Evolutionary conservation across 441 rosid genomes (phyloP).

Genomic region (Arabidopsis lyrata): DNA sequence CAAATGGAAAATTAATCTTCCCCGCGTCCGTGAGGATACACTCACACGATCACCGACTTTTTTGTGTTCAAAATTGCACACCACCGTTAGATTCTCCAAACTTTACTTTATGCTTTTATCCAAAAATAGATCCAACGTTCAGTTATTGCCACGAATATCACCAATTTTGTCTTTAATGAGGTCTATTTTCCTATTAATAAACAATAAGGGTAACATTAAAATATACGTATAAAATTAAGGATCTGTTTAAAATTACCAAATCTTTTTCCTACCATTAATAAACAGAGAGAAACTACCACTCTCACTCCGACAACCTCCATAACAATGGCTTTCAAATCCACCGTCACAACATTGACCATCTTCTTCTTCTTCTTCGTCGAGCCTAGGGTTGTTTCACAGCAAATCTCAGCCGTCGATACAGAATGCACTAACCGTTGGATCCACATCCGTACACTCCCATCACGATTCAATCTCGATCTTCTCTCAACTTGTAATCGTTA

Average conservation of each 20-base stretch:
- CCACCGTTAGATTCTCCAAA: too few species aligned
- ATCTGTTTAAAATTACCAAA: constrained; percentile 3
- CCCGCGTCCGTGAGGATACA: too few species aligned
- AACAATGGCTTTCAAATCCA: constrained; percentile 53
- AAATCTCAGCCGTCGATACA: constrained; percentile 43
- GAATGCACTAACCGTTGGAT: constrained; percentile 84
- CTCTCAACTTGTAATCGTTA: constrained; percentile 77
- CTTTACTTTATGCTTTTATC: too few species aligned
- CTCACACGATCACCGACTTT: too few species aligned
- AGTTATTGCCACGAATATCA: too few species aligned
- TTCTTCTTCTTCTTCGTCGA: constrained; percentile 40
- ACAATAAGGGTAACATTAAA: not conserved
- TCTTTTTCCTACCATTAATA: not conserved
- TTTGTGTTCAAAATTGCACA: too few species aligned
- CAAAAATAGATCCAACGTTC: too few species aligned
- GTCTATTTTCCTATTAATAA: not conserved
- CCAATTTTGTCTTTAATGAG: not conserved
- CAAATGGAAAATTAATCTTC: too few species aligned
- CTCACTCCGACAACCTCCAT: constrained; percentile 32
- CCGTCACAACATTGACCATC: constrained; percentile 24
- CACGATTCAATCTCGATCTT: constrained; percentile 84
- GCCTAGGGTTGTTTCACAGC: constrained; percentile 32
- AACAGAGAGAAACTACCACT: constrained; percentile 20
- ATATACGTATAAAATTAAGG: not conserved
- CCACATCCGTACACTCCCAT: constrained; percentile 79